phyloP scores from a whole-genome alignment of 2,329 filamentous ascomycete species.

The Gnomoniopsis smithogilvyi region DNA sequence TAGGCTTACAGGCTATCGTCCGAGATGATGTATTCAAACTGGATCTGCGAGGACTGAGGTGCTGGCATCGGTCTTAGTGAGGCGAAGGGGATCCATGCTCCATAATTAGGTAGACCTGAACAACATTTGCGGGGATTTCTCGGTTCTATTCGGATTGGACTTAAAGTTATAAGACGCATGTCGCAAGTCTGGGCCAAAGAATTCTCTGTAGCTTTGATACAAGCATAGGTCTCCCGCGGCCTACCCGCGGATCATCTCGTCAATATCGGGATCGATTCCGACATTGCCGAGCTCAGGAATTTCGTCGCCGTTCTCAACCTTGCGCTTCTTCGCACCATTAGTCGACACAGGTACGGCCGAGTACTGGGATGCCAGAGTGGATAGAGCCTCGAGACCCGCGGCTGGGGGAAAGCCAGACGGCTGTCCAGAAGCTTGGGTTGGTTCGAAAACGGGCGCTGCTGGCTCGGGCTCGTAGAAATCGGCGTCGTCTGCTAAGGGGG shows the following conservation, averaged over 20 bases:
- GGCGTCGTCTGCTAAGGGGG: constrained; percentile 49
- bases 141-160: too few species aligned
- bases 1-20: too few species aligned
- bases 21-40: too few species aligned
- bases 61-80: too few species aligned
- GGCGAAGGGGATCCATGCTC: too few species aligned
- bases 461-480: constrained; percentile 21
- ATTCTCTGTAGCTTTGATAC: not conserved
- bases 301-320: constrained; percentile 48
- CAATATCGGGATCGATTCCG: constrained; percentile 55
- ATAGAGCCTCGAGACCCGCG: constrained; percentile 37
- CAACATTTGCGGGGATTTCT: too few species aligned
- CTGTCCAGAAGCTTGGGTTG: constrained; percentile 14
- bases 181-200: too few species aligned
- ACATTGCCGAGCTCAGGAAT: constrained; percentile 53
- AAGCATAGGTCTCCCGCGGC: not conserved
- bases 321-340: constrained; percentile 49
- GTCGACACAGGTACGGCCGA: constrained; percentile 45
- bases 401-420: constrained; percentile 20
- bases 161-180: too few species aligned
- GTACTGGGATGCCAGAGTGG: constrained; percentile 40
- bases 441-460: constrained; percentile 16
- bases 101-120: too few species aligned
- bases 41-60: too few species aligned
- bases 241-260: constrained; percentile 44